Conservation (phyloP, 1,284 basidiomycete genomes). For the Puccinia triticina region DNA sequence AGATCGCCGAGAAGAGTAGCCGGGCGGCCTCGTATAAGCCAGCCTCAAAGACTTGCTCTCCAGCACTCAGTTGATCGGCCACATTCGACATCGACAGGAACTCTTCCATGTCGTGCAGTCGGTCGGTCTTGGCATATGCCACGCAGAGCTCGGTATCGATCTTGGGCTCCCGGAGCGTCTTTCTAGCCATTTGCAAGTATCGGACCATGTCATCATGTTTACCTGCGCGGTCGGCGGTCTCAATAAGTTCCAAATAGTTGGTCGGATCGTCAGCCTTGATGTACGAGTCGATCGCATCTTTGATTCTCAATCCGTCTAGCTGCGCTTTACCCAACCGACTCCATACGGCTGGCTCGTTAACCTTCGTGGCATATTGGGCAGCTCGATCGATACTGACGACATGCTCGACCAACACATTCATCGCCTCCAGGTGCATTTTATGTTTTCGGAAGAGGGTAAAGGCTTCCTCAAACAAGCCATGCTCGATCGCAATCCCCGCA, state of each 20-base stretch:
- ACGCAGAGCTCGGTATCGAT: constrained; percentile 97
- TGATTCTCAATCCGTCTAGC: constrained; percentile 95
- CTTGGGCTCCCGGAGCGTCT: constrained; percentile 92
- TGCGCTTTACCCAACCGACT: constrained; percentile 97
- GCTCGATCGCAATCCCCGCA: constrained; percentile 93
- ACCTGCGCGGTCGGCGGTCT: constrained; percentile 91
- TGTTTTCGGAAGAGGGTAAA: constrained; percentile 96
- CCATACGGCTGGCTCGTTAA: constrained; percentile 97
- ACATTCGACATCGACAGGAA: constrained; percentile 99
- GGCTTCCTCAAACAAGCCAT: constrained; percentile 94
- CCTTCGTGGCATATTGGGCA: constrained; percentile 92
- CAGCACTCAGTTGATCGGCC: constrained; percentile 72
- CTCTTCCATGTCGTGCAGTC: constrained; percentile 98
- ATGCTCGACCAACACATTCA: constrained; percentile 97
- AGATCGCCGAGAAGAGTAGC: constrained; percentile 92
- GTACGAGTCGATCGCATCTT: constrained; percentile 98
- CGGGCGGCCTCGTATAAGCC: constrained; percentile 97
- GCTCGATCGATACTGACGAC: constrained; percentile 97
- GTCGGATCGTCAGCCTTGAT: constrained; percentile 97
- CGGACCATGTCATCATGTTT: constrained; percentile 98
- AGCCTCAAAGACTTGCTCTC: constrained; percentile 99
- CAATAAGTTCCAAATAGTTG: constrained; percentile 95
- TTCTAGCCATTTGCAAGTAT: constrained; percentile 99
- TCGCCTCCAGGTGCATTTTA: constrained; percentile 87
- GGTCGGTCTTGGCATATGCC: constrained; percentile 94